These are phyloP conservation scores for Ogataea nonfermentans DNA, from an alignment of 805 yeast species.

Conservation along the genomic window DNA sequence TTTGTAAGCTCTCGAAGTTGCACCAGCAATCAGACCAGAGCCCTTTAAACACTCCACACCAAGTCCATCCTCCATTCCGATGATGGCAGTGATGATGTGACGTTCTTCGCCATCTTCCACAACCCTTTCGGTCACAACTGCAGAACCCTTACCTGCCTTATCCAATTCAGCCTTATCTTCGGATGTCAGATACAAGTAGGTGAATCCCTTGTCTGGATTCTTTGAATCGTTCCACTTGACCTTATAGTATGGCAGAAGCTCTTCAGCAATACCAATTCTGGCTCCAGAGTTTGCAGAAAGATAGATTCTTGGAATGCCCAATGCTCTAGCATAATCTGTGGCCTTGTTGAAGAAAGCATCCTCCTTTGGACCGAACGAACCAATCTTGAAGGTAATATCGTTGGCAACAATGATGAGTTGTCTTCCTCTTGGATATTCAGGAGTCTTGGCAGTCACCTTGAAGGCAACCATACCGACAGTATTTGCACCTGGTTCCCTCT, in stretches of 20 bases:
- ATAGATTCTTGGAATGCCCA: constrained; percentile 94
- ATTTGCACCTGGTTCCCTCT: constrained; percentile 96
- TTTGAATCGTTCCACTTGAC: constrained; percentile 88
- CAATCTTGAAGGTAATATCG: constrained; percentile 96
- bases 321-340: constrained; percentile 84
- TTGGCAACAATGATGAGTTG: constrained; percentile 90
- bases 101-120: constrained; percentile 87
- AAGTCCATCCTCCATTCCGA: constrained; percentile 93
- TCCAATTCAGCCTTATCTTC: constrained; percentile 59
- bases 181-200: constrained; percentile 76
- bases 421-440: constrained; percentile 97
- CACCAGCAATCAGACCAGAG: constrained; percentile 98
- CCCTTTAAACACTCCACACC: constrained; percentile 99
- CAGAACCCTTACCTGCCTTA: constrained; percentile 55
- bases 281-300: constrained; percentile 99
- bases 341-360: constrained; percentile 89
- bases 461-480: constrained; percentile 98
- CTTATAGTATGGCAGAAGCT: constrained; percentile 80
- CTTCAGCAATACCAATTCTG: constrained; percentile 97
- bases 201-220: constrained; percentile 82
- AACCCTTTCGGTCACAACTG: constrained; percentile 70
- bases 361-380: constrained; percentile 97
- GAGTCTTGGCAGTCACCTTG: constrained; percentile 85
- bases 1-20: constrained; percentile 94
- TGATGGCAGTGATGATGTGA: constrained; percentile 74